Evolutionary conservation across 768 basidiomycete genomes (phyloP), one percentile per base, ranked within the genome.

Genomic region (Coprinellus micaceus): DNA sequence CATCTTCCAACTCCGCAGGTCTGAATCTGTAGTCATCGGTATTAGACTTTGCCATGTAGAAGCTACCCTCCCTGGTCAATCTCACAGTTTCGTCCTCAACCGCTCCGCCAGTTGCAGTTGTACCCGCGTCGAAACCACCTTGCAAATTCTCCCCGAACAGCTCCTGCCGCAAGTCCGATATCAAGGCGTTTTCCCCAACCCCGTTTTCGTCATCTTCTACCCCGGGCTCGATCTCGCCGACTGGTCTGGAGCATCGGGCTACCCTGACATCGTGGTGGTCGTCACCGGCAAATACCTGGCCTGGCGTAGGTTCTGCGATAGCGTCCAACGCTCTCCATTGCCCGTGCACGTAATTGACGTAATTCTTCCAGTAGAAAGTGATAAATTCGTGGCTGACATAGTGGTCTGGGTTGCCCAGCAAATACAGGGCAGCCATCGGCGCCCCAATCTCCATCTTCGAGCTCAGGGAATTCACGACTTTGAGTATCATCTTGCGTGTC

Each of bases 21-120:
- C 70, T 25, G 44, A 64, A 64, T 0, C 64, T 57, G 61, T 62
- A 61, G 55, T 66, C 60, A 61, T 52, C 50, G 7, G 24, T 25
- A 22, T 11, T 36, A 17, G 30, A 21, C 19, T 40, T 52, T 21
- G 13, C 10, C 2, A 52, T 22, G 22, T 17, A 2, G 15, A 5
- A 2, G 24, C 25, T 13, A 13, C 19, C 15, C 4, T 2, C 3
- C 9, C 30, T 2, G 24, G 22, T 19, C 9, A 36, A 19, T 37
- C 3, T 15, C 33, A 52, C 50, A 15, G 33, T 52, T 7, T 12
- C n/a, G n/a, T 36, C 13, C 6, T 36, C 30, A 22, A 22, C 15
- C 24, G 6, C 24, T 12, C 22, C 22, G 24, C 46, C 13, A 12
- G 11, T 22, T 26, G 22, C 6, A 7, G n/a, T 13, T 33, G 7